Base-by-base conservation (phyloP, 352 stramenopile species). In the Blastocystis hominis region DNA sequence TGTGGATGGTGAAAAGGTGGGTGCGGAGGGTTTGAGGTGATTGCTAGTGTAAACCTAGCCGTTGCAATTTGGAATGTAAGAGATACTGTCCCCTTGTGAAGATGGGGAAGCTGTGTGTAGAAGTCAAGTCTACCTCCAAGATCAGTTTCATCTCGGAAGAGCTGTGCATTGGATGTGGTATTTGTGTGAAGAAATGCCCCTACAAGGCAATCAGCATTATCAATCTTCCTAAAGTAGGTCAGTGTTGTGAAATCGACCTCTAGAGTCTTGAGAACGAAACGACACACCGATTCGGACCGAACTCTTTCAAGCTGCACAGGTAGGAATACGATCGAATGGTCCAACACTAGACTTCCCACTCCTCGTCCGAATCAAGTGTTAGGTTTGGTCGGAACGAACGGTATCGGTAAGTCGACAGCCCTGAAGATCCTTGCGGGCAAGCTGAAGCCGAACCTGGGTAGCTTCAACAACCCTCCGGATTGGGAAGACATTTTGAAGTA, bases 151-250 rank as follows among this genome's bases (percentile, higher is more conserved):
- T 99, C 89, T 98, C 94, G 55, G 97, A 99, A 91, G 92, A 97
- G 91, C 94, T 99, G 34, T 99, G 97, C 90, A 99, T 99, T 89
- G 97, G 96, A 89, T 99, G 97, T 90, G 96, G 96, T 93, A 99
- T 99, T 89, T 99, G 97, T 90, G 96, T 99, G 6, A 99, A 99
- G 92, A 98, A 98, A 90, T 99, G 97, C 90, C 97, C 97, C 34
- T 99, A 99, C 88, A 96, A 98, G 84, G 97, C 97, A 46, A 98
- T 99, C 86, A 95, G 94, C 89, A 99, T 99, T 89, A 99, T 99
- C 93, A 99, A 99, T 90, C 89, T 99, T 76, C 97, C 97, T 56
- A 99, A 98, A 90, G 92, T 88, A 15, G 15, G 24, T 78, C 53
- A 44, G 13, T 50, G 40, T 15, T 5, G 7, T 15, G 6, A n/a